Evolutionary conservation across 1,284 basidiomycete genomes (phyloP).

Genomic region (Grifola frondosa): DNA sequence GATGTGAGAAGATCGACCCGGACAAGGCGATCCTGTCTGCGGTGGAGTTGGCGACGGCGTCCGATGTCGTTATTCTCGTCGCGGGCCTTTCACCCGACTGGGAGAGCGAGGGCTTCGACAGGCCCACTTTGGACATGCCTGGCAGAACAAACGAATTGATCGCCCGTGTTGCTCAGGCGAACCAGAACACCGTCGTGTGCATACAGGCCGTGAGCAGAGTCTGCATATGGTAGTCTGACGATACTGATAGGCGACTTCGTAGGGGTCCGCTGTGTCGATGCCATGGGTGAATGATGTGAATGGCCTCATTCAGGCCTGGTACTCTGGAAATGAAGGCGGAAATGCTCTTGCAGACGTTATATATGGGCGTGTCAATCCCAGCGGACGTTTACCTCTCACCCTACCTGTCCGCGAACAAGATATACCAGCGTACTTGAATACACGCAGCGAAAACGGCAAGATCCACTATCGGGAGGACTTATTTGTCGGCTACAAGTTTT

Average conservation of each 20-base stretch:
- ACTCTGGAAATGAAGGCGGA: slow-evolving; percentile 75
- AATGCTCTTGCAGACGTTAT: slow-evolving; percentile 74
- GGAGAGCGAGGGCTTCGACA: slow-evolving; percentile 71
- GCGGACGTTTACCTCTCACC: slow-evolving; percentile 68
- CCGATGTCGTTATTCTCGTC: slow-evolving; percentile 61
- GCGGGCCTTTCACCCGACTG: slow-evolving; percentile 67
- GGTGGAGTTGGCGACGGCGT: slow-evolving; percentile 53
- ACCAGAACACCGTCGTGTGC: slow-evolving; percentile 64
- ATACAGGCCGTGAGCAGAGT: slow-evolving; percentile 57
- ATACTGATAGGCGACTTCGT: neutral
- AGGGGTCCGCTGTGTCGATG: slow-evolving; percentile 70
- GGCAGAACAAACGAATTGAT: slow-evolving; percentile 66
- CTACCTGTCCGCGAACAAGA: slow-evolving; percentile 65
- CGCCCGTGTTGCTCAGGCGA: slow-evolving; percentile 52
- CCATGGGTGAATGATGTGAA: slow-evolving; percentile 56
- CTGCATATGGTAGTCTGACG: slow-evolving; percentile 3
- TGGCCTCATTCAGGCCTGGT: slow-evolving; percentile 65
- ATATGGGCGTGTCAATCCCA: slow-evolving; percentile 72
- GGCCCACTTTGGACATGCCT: slow-evolving; percentile 57
- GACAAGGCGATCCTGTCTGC: slow-evolving; percentile 61
- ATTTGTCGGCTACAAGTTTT: slow-evolving; percentile 74
- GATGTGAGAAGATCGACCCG: slow-evolving; percentile 59
- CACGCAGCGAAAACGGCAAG: slow-evolving; percentile 62
- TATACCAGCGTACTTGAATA: slow-evolving; percentile 60
- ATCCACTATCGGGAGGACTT: slow-evolving; percentile 66